phyloP scores from a whole-genome alignment of 106 monocot species.

The Iris macrosiphon region DNA sequence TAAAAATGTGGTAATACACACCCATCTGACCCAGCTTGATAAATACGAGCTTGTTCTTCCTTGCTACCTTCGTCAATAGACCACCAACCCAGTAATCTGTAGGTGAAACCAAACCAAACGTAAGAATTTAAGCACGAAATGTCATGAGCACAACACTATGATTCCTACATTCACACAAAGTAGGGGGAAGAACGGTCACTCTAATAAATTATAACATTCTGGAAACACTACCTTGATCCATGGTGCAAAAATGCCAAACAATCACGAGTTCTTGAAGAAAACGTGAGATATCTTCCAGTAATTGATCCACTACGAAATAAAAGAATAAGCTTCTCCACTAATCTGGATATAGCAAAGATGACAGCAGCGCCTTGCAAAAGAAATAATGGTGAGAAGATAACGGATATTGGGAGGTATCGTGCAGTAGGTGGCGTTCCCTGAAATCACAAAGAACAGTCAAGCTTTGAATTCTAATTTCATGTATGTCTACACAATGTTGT shows the following conservation, averaged over 20 bases:
- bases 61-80: constrained; percentile 98
- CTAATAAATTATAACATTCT: background rate
- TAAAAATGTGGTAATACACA: constrained; percentile 11
- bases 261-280: constrained; percentile 64
- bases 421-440: constrained; percentile 88
- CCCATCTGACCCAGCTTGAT: constrained; percentile 62
- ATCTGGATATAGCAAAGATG: constrained; percentile 64
- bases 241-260: constrained; percentile 88
- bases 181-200: background rate
- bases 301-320: constrained; percentile 48
- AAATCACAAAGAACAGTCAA: constrained; percentile 29
- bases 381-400: constrained; percentile 80
- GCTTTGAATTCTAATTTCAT: too few relatives aligned
- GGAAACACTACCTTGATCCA: constrained; percentile 68
- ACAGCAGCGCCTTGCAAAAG: constrained; percentile 82
- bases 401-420: constrained; percentile 54
- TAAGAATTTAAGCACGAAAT: background rate
- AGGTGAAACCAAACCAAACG: background rate
- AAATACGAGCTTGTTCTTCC: constrained; percentile 86
- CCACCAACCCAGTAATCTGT: constrained; percentile 95
- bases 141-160: background rate
- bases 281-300: constrained; percentile 41
- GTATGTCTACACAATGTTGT: too few relatives aligned
- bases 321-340: constrained; percentile 81
- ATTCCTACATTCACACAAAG: background rate